Percentiles rank a stretch among this genome's conserved stretches.
Conservation (phyloP, 2,329 filamentous ascomycete genomes). For the Orbilia blumenaviensis region DNA sequence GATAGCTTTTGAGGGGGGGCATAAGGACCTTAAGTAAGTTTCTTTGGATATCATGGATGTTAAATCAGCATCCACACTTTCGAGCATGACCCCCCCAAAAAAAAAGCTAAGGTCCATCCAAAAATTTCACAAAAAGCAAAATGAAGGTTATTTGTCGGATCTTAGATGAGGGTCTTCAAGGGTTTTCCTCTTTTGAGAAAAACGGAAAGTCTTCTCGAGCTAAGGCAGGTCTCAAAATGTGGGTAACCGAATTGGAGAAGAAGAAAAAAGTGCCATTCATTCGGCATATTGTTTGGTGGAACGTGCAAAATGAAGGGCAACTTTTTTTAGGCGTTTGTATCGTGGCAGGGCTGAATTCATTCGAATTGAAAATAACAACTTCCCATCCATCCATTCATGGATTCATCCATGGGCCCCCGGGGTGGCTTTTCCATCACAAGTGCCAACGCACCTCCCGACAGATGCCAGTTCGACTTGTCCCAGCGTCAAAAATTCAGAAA, state of each 20-base stretch:
- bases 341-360: conserved; percentile 52
- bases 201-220: conserved; percentile 51
- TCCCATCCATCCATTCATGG: not conserved
- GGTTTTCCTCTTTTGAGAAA: not conserved
- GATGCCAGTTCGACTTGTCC: not conserved
- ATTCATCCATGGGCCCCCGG: not conserved
- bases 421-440: conserved; percentile 24
- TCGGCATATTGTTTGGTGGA: conserved; percentile 6
- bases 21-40: conserved; percentile 38
- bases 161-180: conserved; percentile 4
- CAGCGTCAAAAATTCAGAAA: not conserved
- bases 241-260: conserved; percentile 35
- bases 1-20: not conserved
- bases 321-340: conserved; percentile 2
- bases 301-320: not conserved
- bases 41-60: conserved; percentile 21
- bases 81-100: not conserved
- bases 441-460: conserved; percentile 38
- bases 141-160: conserved; percentile 10
- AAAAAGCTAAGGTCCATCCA: not conserved
- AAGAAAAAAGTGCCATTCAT: conserved; percentile 1
- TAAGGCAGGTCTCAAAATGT: conserved; percentile 36
- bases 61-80: conserved; percentile 1
- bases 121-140: conserved; percentile 49
- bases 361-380: conserved; percentile 15